Evolutionary conservation across 2,329 filamentous ascomycete genomes (phyloP), one percentile per base, ranked within the genome.

Genomic region (Fusarium verticillioides): DNA sequence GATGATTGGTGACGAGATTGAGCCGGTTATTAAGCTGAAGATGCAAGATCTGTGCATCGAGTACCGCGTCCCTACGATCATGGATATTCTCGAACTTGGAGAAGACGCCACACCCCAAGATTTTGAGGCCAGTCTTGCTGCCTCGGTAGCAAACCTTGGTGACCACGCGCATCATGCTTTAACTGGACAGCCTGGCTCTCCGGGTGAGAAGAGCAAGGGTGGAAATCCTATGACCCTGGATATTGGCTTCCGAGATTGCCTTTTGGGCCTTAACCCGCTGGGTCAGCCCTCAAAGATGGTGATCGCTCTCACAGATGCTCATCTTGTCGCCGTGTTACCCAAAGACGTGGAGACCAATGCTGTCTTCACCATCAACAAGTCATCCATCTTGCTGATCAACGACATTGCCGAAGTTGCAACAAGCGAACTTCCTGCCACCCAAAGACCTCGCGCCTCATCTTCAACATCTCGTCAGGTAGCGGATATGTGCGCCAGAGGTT

Each of bases 1-100:
- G 56, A 93, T 97, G 84, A 93, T 99, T 73, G 94, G 94, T 1
- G 95, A 98, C 79, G 96, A 98, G 79, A 94, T 97, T 83, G 96
- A 98, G 72, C 96, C 97, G 1, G 91, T 94, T 11, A 86, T 98
- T 74, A 97, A 97, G 80, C 81, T 98, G 65, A 97, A 97, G 79
- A 84, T 98, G 46, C 93, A 93, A 81, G 95, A 97, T 69, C 76
- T 97, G 9, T 92, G 91, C 66, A 82, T 94, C n/a, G 97, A 99
- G 79, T 99, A 99, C 80, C 92, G 92, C 21, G 93, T 98, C 8
- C 89, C 94, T 1, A 94, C 93, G 0, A 82, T 98, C 2, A 92
- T 97, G 86, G 94, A 94, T 59, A 82, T 97, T 9, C 87, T 97
- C 11, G 92, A 90, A 1, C 86, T 97, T 5, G 86, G 87, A 19